Conservation (phyloP, 1,139 yeast species). For the Geotrichum restrictum region DNA sequence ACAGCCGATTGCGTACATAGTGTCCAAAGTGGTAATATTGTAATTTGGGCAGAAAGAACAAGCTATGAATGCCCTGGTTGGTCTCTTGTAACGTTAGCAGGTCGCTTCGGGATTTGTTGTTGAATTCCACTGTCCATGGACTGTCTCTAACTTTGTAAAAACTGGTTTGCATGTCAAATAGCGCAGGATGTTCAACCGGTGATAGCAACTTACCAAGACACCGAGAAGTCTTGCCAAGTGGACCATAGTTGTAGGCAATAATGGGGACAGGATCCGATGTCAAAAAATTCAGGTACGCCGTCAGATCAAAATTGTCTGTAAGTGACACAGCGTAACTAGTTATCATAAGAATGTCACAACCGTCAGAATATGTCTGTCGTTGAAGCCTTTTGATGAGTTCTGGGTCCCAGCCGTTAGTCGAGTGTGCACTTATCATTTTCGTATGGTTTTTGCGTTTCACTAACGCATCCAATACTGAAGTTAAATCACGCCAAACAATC, state of each 20-base stretch:
- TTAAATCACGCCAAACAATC: constrained; percentile 11
- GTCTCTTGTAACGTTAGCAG: constrained; percentile 23
- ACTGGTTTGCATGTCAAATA: constrained; percentile 20
- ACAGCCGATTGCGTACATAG: constrained; percentile 1
- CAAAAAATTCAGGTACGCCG: background rate
- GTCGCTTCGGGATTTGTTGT: constrained; percentile 11
- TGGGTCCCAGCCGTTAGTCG: constrained; percentile 22
- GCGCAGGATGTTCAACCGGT: constrained; percentile 24
- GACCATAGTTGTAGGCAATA: constrained; percentile 27
- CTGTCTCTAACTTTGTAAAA: constrained; percentile 20
- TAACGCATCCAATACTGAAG: constrained; percentile 6
- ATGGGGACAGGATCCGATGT: constrained; percentile 12
- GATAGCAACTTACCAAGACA: constrained; percentile 24
- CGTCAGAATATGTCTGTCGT: constrained; percentile 10
- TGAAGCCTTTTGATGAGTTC: constrained; percentile 6
- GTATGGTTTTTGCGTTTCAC: constrained; percentile 18
- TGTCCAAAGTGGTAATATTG: constrained; percentile 26
- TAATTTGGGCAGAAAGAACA: constrained; percentile 23
- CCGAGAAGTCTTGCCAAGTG: constrained; percentile 25
- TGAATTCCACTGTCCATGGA: constrained; percentile 16
- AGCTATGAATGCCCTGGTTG: constrained; percentile 21
- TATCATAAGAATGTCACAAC: constrained; percentile 22
- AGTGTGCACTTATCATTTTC: constrained; percentile 18
- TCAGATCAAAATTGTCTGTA: constrained; percentile 19
- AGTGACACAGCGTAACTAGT: constrained; percentile 23